Base-by-base conservation (phyloP, 306 rosid genomes). In the Glycine soja region DNA sequence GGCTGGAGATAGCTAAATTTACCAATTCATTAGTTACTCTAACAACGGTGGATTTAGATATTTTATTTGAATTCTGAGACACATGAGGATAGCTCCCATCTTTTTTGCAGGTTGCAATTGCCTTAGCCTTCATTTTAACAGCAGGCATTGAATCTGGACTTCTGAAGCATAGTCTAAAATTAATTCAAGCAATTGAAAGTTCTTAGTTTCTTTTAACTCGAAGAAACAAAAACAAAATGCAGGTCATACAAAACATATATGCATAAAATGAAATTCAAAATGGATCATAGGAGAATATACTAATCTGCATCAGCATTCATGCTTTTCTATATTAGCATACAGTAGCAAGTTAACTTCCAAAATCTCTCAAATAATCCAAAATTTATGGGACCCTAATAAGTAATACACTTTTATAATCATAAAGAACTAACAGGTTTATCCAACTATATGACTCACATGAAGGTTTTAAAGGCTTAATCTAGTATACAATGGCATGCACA, bases 61-160 rank as follows among this genome's bases (percentile, higher is more conserved):
- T 74, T 68, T 74, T 78, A 82, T 45, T 68, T 58, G 86, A 85
- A 40, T 19, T 59, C 30, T 4, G 80, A 54, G 71, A 85, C 19
- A 78, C 84, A 13, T 34, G 80, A 32, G 70, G 81, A 78, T 43
- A 85, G 50, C 16, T 78, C 19, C 83, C 52, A 30, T 51, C 64
- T 15, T 66, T 82, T 56, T 57, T 61, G 74, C 66, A 67, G 57
- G 56, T 18, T 65, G 57, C 70, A 58, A 61, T 64, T 30, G 71
- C 14, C 66, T 59, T 82, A 18, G 84, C 51, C 85, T 58, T 83
- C 78, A 74, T 59, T 59, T 74, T 59, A 73, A 32, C 19, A 4
- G 76, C 53, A 3, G 72, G 77, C 69, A 81, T 67, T 58, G 76
- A 77, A 16, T 42, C 14, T 30, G 38, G 70, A 72, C 52, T 57